These are phyloP conservation scores for Acrodontium crateriforme DNA, from an alignment of 2,329 filamentous ascomycete genomes.

Conservation along the genomic window DNA sequence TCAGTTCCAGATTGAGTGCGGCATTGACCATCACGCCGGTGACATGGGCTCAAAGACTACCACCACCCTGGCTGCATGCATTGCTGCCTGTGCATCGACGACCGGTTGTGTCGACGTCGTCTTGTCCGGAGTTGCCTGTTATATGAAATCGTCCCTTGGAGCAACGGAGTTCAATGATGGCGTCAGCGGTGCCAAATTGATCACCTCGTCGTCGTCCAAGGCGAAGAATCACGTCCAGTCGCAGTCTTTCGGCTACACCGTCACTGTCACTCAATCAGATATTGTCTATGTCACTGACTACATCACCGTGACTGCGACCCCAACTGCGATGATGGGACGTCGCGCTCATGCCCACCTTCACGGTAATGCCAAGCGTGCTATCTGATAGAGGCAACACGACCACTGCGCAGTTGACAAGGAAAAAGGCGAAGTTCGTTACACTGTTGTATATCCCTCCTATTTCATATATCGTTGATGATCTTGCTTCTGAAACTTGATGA, in stretches of 20 bases:
- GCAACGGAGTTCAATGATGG: conserved; percentile 5
- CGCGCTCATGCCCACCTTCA: no score
- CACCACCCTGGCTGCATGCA: conserved; percentile 15
- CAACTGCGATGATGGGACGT: no score
- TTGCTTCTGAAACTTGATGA: no score
- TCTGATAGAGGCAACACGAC: no score
- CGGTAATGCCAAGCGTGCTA: no score
- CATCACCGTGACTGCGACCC: no score
- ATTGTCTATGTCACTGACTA: no score
- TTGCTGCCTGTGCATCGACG: conserved; percentile 17
- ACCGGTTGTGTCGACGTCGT: conserved; percentile 20
- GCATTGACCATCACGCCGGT: conserved; percentile 18
- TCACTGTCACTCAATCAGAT: no score
- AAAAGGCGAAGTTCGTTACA: no score
- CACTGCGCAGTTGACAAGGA: no score
- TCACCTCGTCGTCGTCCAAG: conserved; percentile 6
- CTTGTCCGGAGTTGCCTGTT: conserved; percentile 18
- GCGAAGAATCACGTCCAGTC: neutral
- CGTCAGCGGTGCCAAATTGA: conserved; percentile 14
- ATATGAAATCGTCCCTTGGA: conserved; percentile 17
- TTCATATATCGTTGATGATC: no score
- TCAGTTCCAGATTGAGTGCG: conserved; percentile 17
- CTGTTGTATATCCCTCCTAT: no score
- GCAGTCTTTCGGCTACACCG: conserved; percentile 1
- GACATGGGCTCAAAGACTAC: conserved; percentile 14